Conservation (phyloP, 352 stramenopile genomes). For the Pythium insidiosum region DNA sequence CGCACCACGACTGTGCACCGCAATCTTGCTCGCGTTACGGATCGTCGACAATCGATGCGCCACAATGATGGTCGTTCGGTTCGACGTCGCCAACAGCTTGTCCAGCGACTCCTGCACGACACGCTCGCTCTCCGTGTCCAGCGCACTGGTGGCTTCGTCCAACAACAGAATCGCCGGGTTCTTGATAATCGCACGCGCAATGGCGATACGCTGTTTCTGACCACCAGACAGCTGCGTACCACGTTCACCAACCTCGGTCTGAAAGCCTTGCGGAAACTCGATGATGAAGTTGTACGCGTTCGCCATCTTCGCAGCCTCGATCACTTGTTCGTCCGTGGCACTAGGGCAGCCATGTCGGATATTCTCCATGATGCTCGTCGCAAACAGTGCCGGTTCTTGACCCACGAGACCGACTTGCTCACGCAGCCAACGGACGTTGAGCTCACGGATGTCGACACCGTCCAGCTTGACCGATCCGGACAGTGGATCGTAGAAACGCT, state of each 20-base stretch:
- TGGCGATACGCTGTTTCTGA: slow-evolving; percentile 92
- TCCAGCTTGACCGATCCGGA: slow-evolving; percentile 14
- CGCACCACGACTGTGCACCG: slow-evolving; percentile 56
- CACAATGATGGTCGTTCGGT: slow-evolving; percentile 72
- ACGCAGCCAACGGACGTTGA: slow-evolving; percentile 73
- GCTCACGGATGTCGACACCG: slow-evolving; percentile 29
- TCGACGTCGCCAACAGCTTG: slow-evolving; percentile 41
- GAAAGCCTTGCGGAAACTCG: slow-evolving; percentile 68
- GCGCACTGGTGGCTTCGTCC: slow-evolving; percentile 78
- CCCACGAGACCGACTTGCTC: slow-evolving; percentile 82
- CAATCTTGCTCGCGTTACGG: slow-evolving; percentile 70
- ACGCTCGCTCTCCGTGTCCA: slow-evolving; percentile 67
- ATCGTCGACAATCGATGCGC: slow-evolving; percentile 79
- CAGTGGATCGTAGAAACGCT: slow-evolving; percentile 86
- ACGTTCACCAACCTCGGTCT: slow-evolving; percentile 84
- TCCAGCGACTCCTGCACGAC: slow-evolving; percentile 89
- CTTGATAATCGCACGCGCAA: slow-evolving; percentile 85
- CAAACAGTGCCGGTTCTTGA: slow-evolving; percentile 49
- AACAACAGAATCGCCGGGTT: slow-evolving; percentile 79
- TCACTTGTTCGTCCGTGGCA: slow-evolving; percentile 4
- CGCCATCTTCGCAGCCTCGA: slow-evolving; percentile 5
- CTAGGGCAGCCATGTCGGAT: slow-evolving; percentile 2
- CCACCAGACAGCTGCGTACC: slow-evolving; percentile 83
- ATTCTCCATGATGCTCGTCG: slow-evolving; percentile 14
- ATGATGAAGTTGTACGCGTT: slow-evolving; percentile 62